These are phyloP conservation scores for Hypoxylon sp. DNA, from an alignment of 2,329 filamentous ascomycete species.

Conservation along the genomic window DNA sequence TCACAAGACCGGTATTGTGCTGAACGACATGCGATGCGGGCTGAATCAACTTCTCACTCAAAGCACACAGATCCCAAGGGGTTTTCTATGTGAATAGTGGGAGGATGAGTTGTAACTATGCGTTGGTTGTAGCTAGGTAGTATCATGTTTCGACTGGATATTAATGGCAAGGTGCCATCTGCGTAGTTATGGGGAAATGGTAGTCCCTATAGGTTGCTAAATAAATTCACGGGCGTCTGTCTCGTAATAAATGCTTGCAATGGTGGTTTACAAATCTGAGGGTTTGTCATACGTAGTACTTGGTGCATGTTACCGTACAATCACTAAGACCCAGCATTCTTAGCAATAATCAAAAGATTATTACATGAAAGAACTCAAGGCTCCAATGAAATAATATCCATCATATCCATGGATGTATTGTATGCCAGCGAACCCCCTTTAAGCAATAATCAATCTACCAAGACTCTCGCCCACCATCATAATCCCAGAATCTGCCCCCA, in stretches of 20 bases:
- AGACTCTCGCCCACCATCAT: slow-evolving; percentile 21
- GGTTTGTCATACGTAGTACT: background rate
- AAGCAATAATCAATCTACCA: slow-evolving; percentile 31
- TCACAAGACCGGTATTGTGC: too few relatives aligned
- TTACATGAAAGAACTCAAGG: background rate
- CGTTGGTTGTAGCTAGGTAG: background rate
- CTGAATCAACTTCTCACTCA: background rate
- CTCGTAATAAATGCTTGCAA: background rate
- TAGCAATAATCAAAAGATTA: too few relatives aligned
- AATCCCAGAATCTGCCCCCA: slow-evolving; percentile 38
- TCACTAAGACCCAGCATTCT: background rate
- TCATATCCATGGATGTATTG: background rate
- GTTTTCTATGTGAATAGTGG: background rate
- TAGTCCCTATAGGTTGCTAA: too few relatives aligned
- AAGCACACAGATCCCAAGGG: background rate
- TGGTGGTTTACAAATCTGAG: background rate
- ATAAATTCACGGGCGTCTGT: background rate
- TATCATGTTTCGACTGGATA: background rate
- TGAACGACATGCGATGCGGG: background rate
- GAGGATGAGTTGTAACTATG: background rate
- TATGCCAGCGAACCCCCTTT: background rate
- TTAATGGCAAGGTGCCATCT: too few relatives aligned
- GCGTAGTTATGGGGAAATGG: too few relatives aligned
- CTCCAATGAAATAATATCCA: background rate
- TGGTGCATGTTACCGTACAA: background rate